These are phyloP conservation scores for Diaporthe citrichinensis DNA, from an alignment of 2,329 filamentous ascomycete genomes.

Conservation along the genomic window DNA sequence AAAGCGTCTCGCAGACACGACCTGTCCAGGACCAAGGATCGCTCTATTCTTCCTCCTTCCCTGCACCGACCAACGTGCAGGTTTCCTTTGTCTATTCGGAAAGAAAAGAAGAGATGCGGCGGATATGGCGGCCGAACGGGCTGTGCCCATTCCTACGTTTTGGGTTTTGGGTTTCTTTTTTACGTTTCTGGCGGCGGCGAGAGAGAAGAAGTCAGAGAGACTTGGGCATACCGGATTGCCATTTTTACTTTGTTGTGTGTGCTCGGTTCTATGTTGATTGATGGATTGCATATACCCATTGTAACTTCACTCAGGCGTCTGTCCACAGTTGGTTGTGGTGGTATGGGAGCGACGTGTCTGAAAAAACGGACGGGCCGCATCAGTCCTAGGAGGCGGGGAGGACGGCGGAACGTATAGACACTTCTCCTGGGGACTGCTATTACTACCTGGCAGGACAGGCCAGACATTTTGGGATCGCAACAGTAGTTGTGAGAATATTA, in stretches of 20 bases:
- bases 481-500: conserved; percentile 8
- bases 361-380: conserved; percentile 4
- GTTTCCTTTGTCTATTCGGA: conserved; percentile 37
- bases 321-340: conserved; percentile 21
- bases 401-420: conserved; percentile 20
- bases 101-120: conserved; percentile 10
- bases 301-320: conserved; percentile 38
- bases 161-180: neutral
- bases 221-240: conserved; percentile 17
- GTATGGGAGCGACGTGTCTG: conserved; percentile 10
- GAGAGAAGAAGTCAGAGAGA: neutral
- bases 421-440: conserved; percentile 20
- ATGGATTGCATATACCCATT: conserved; percentile 39
- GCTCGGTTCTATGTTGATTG: conserved; percentile 29
- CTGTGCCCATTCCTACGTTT: conserved; percentile 27
- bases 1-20: neutral
- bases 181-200: neutral
- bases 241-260: conserved; percentile 31
- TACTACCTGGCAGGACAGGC: conserved; percentile 2
- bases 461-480: conserved; percentile 22
- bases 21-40: neutral
- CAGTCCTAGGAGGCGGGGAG: conserved; percentile 2
- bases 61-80: conserved; percentile 5
- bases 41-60: neutral
- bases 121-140: conserved; percentile 24